A percentile compares a stretch with the other conserved stretches of the same genome.
phyloP scores from a whole-genome alignment of 1,284 basidiomycete genomes.

The Austroboletus olivaceoglutinosus region DNA sequence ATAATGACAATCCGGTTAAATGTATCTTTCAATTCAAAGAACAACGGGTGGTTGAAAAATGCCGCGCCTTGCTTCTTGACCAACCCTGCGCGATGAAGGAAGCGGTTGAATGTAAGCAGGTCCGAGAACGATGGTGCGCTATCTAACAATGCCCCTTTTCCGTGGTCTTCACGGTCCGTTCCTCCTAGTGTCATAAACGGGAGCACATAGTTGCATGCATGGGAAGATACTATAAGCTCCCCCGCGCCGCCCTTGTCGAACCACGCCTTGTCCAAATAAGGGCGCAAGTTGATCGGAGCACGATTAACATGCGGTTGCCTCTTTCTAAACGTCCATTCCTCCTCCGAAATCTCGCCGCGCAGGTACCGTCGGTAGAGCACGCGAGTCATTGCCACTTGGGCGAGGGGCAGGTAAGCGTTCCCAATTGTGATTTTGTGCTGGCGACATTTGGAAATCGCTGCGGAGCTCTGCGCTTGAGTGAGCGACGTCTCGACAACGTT shows the following conservation, averaged over 20 bases:
- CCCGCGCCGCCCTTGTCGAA: slow-evolving; percentile 41
- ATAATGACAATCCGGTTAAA: background rate
- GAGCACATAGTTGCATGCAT: background rate
- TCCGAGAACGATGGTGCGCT: slow-evolving; percentile 36
- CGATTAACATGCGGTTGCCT: slow-evolving; percentile 46
- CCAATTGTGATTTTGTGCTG: slow-evolving; percentile 48
- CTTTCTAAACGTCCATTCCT: slow-evolving; percentile 54
- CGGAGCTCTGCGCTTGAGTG: slow-evolving; percentile 25
- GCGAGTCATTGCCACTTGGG: slow-evolving; percentile 53
- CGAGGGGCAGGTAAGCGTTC: slow-evolving; percentile 47
- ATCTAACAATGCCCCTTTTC: background rate
- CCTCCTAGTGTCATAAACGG: background rate
- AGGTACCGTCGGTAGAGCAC: slow-evolving; percentile 48
- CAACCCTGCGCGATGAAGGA: slow-evolving; percentile 43
- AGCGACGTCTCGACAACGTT: slow-evolving; percentile 25
- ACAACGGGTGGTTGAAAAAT: slow-evolving; percentile 45
- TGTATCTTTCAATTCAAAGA: slow-evolving; percentile 17
- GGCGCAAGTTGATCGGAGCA: slow-evolving; percentile 46
- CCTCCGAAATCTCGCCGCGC: slow-evolving; percentile 44
- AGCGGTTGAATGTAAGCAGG: slow-evolving; percentile 45
- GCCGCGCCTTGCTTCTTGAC: slow-evolving; percentile 39
- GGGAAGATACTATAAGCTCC: background rate
- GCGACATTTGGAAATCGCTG: slow-evolving; percentile 41
- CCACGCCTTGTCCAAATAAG: slow-evolving; percentile 54
- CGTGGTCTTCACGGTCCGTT: background rate